Base-by-base conservation (phyloP, 1,139 yeast species). In the Candida tetrigidarum region DNA sequence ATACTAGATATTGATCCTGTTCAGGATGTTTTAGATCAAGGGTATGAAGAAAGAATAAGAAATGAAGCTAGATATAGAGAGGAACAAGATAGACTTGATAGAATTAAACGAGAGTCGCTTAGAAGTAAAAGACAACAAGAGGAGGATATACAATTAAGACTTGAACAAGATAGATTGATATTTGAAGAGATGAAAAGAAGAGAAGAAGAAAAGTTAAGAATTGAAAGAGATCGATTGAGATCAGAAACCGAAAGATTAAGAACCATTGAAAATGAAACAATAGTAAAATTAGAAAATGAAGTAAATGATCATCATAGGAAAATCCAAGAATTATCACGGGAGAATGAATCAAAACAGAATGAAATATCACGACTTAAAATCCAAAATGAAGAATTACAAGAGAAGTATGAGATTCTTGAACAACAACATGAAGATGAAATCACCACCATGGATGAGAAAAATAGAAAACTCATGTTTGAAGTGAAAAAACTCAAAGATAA, bases 1-100 rank as follows among this genome's bases (percentile, higher is more conserved):
- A 44, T 51, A 7, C 40, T 52, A n/a, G 43, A 51, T 29, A 44
- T 51, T 8, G 40, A 42, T 23, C 46, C 48, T 4, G 39, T 47
- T 8, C 36, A 18, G 14, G 36, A 32, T 20, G 36, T 32, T 19
- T 32, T 32, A 14, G 36, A 32, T 20, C 36, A 32, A 20, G 25
- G 36, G 11, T 32, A 32, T 20, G 36, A 32, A 20, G 36, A 32
- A n/a, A 32, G 26, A 19, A 4, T 32, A 7, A 32, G 36, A 32
- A 23, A 25, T 12, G 36, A 32, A 30, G 20, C 23, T 30, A 16
- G 35, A 18, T 10, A 16, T 9, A 32, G 25, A 20, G 15, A 32
- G 14, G 25, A 32, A 20, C 25, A 32, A n/a, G 36, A 32, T 4
- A 19, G 25, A 10, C 3, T 32, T n/a, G 36, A 32, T 7, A 19